phyloP scores from a whole-genome alignment of 2,329 filamentous ascomycete species.

The Ambrosiella beaveri region DNA sequence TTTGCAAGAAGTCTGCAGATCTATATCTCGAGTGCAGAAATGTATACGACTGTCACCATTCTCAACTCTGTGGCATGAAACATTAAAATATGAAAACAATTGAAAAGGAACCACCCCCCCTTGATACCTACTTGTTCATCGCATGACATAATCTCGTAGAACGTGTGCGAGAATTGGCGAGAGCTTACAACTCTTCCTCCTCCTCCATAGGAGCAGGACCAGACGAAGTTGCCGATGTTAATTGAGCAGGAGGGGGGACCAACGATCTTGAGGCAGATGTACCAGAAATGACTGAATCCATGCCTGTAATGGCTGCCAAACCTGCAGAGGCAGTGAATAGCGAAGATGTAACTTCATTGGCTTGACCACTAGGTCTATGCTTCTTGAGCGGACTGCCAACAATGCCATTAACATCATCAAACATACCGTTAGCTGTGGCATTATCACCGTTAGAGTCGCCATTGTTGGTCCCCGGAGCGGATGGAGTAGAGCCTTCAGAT shows the following conservation, averaged over 20 bases:
- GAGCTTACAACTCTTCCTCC: conserved; percentile 12
- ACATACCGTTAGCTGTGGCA: conserved; percentile 9
- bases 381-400: conserved; percentile 62
- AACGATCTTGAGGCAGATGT: conserved; percentile 5
- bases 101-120: conserved; percentile 3
- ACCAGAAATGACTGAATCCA: conserved; percentile 8
- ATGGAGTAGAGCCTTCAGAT: conserved; percentile 23
- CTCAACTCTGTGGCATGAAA: background rate
- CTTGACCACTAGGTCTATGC: conserved; percentile 39
- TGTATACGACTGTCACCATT: background rate
- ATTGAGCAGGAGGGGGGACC: conserved; percentile 4
- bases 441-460: conserved; percentile 11
- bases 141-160: background rate
- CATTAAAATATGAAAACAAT: conserved; percentile 5
- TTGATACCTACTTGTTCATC: conserved; percentile 7
- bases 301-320: conserved; percentile 11
- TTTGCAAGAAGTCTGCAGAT: background rate
- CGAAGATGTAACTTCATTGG: conserved; percentile 9
- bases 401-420: conserved; percentile 13
- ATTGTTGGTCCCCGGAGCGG: conserved; percentile 18
- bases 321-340: conserved; percentile 11
- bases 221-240: background rate
- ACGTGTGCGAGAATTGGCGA: background rate
- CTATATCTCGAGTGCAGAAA: background rate
- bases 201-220: conserved; percentile 11